Base-by-base conservation (phyloP, 176 grass and related monocot species). In the Paspalum vaginatum region DNA sequence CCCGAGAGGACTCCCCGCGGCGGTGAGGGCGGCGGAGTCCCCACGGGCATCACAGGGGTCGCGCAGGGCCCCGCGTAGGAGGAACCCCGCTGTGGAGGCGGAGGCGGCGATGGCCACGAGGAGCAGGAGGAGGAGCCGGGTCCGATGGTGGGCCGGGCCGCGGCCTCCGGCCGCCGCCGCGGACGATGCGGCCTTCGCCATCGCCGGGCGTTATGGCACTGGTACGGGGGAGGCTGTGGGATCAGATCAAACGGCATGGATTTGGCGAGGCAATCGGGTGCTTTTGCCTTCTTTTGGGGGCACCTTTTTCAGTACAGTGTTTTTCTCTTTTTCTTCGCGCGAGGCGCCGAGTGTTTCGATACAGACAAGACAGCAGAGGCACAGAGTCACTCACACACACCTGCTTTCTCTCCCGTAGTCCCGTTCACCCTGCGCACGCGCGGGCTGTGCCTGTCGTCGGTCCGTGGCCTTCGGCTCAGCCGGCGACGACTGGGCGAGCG, bases 51-150 rank as follows among this genome's bases (percentile, higher is more conserved):
- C 72, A 49, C 92, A 91, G 58, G 81, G 49, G 43, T 81, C 77
- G 12, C 58, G 55, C 45, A 57, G 72, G 81, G 76, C 73, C 65
- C 87, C 90, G 54, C 86, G 84, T 77, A 94, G 72, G 86, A 94
- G 73, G 77, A 81, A 89, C 10, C 89, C 83, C 9, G 85, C 75
- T 8, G 72, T 83, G 80, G 89, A 87, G 50, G 88, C 78, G 52
- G 77, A 85, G 53, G 62, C 85, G 51, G 87, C 70, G 43, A 85
- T 77, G 11, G 75, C 77, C 18, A 89, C 51, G 38, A 91, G 80
- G 37, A 81, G 26, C 22, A 94, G 61, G 32, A 94, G 83, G 77
- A 94, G 64, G 39, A 94, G 62, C 67, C 84, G 71, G 37, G 60
- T 84, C 39, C 71, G 83, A 24, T 89, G 70, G 72, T 89, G 85